A percentile compares a stretch with the other conserved stretches of the same genome.
phyloP scores from a whole-genome alignment of 2,329 filamentous ascomycete species.

The Fusarium chaquense region DNA sequence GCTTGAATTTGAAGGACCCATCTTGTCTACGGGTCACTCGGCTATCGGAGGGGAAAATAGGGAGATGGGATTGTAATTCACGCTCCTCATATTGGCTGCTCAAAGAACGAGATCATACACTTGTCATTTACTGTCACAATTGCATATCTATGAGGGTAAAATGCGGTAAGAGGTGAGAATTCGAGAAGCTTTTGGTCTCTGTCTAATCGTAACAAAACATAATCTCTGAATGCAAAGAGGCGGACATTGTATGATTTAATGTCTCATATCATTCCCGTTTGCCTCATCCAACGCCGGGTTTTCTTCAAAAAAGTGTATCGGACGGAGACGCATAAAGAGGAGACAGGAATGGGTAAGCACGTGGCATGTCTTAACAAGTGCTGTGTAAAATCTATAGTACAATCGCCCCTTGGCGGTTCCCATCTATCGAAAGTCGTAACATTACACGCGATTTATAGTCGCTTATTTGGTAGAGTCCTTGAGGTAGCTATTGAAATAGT shows the following conservation, averaged over 20 bases:
- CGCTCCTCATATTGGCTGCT: constrained; percentile 18
- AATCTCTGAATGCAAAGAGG: constrained; percentile 27
- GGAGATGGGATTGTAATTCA: constrained; percentile 20
- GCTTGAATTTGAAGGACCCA: constrained; percentile 4
- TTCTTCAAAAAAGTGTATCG: constrained; percentile 33
- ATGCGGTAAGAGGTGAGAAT: constrained; percentile 6
- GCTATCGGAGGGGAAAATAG: constrained; percentile 7
- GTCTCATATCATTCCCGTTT: constrained; percentile 30
- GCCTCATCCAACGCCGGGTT: constrained; percentile 42
- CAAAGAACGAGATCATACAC: constrained; percentile 7
- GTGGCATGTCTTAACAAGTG: constrained; percentile 48
- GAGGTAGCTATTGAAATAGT: constrained; percentile 66
- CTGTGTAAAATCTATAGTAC: constrained; percentile 56
- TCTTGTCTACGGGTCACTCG: constrained; percentile 8
- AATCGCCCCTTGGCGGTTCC: constrained; percentile 50
- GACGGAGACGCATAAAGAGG: constrained; percentile 49
- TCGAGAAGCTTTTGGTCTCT: constrained; percentile 21
- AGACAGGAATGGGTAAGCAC: constrained; percentile 53
- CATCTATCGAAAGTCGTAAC: constrained; percentile 55
- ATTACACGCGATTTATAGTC: constrained; percentile 50
- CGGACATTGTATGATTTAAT: constrained; percentile 18
- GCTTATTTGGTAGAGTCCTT: constrained; percentile 77
- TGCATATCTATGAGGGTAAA: neutral
- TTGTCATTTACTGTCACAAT: constrained; percentile 8
- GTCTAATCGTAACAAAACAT: constrained; percentile 26